Base-by-base conservation (phyloP, 1,139 yeast genomes). In the Scheffersomyces insectosa region DNA sequence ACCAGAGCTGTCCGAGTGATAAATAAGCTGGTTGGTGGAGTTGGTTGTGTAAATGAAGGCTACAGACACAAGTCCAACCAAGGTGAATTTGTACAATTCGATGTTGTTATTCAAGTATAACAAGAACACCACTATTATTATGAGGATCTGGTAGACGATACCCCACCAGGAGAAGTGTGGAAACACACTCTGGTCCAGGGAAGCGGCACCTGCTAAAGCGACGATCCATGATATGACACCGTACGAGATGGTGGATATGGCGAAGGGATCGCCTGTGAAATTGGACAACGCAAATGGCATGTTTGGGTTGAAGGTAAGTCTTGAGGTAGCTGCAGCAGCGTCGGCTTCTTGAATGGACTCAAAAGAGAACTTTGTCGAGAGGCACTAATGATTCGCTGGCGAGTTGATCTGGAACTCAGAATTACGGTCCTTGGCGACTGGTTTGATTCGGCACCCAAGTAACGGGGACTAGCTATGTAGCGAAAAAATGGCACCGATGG, bases 141-240 rank as follows among this genome's bases (percentile, higher is more conserved):
- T 59, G 31, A 87, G 52, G 30, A 90, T 70, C 66, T 93, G 83
- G 59, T 83, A 93, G 6, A 87, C 93, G n/a, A 93, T 66, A 3
- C 96, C 96, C 99, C 99, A 93, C 99, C 99, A 93, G 7, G 95
- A 80, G 64, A 93, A 87, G 51, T 82, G 80, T 2, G 97, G 97
- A 61, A 84, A 88, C 10, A 55, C 56, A 36, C 53, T 55, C 9
- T 76, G 66, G 13, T 72, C 63, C 12, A 84, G 68, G 1, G 95
- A 83, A 12, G 87, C 83, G 10, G 96, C 88, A 1, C 97, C 97
- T 4, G 85, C 95, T 43, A 93, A 73, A 9, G 96, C 88, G 38
- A 93, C 79, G 46, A 89, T 72, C 98, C 98, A 93, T 3, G 88
- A 69, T 32, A 85, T 69, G 14, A 80, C 52, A 2, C 86, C 83